A percentile compares a stretch with the other conserved stretches of the same genome.
phyloP scores from a whole-genome alignment of 805 yeast species.

The Candida quercuum region DNA sequence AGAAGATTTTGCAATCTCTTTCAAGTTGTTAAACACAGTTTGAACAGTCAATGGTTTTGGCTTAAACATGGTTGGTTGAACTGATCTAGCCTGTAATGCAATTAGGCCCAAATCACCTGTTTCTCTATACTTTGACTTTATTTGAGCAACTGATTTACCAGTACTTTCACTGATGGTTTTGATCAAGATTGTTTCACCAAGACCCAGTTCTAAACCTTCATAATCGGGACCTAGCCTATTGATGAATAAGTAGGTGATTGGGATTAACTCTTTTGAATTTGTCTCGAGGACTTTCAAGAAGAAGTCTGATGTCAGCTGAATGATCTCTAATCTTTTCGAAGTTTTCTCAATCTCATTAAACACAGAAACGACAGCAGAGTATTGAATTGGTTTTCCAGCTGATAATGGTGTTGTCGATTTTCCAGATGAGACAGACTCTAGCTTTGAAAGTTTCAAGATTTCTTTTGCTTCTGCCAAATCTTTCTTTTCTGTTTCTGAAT shows the following conservation, averaged over 20 bases:
- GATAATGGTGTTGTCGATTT: conserved; percentile 3
- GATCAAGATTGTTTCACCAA: conserved; percentile 84
- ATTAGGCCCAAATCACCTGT: conserved; percentile 89
- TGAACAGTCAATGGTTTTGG: conserved; percentile 75
- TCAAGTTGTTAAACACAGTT: conserved; percentile 67
- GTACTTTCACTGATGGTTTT: conserved; percentile 89
- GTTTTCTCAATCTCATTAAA: conserved; percentile 79
- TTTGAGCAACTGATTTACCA: conserved; percentile 68
- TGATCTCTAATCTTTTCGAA: conserved; percentile 77
- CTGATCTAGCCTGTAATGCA: conserved; percentile 76
- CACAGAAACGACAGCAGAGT: conserved; percentile 43
- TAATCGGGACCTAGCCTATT: conserved; percentile 94
- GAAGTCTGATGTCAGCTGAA: conserved; percentile 68
- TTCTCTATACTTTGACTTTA: conserved; percentile 69
- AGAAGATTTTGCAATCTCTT: conserved; percentile 67
- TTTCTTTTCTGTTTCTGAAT: conserved; percentile 20
- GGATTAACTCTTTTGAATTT: conserved; percentile 51
- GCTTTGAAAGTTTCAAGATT: conserved; percentile 13
- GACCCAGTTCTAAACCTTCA: conserved; percentile 88
- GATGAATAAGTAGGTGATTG: conserved; percentile 78
- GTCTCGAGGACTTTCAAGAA: conserved; percentile 56
- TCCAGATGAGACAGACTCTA: conserved; percentile 4
- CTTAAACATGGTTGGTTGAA: conserved; percentile 90
- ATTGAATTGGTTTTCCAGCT: conserved; percentile 25
- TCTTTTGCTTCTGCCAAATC: conserved; percentile 19